Percentiles rank a stretch among this genome's conserved stretches.
phyloP scores from a whole-genome alignment of 148 eudicot species.

The Camellia granthamiana region DNA sequence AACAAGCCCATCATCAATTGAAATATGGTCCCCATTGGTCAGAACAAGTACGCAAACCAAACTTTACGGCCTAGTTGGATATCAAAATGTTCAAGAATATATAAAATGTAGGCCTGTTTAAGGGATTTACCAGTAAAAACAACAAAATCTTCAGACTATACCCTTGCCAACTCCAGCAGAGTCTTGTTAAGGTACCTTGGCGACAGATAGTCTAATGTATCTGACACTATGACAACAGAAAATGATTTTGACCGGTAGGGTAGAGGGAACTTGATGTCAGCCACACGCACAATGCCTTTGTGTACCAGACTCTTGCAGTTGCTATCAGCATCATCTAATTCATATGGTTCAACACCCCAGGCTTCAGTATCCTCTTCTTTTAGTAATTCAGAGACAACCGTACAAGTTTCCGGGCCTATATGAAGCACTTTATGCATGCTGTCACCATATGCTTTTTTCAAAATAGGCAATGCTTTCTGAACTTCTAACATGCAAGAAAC shows the following conservation, averaged over 20 bases:
- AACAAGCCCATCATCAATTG: background rate
- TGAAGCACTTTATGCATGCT: slow-evolving; percentile 85
- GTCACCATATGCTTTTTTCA: slow-evolving; percentile 82
- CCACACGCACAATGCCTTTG: slow-evolving; percentile 87
- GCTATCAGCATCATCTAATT: slow-evolving; percentile 72
- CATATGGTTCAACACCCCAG: slow-evolving; percentile 99
- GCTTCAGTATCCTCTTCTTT: slow-evolving; percentile 90
- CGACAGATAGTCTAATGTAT: slow-evolving; percentile 85
- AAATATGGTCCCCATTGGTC: background rate
- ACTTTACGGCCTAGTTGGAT: background rate
- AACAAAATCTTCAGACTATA: slow-evolving; percentile 71
- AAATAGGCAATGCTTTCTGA: slow-evolving; percentile 55
- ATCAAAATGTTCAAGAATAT: background rate
- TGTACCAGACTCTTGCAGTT: slow-evolving; percentile 77
- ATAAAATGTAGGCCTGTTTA: background rate
- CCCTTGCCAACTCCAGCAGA: slow-evolving; percentile 84
- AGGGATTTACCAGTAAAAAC: slow-evolving; percentile 67
- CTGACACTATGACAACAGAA: slow-evolving; percentile 81
- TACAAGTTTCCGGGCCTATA: slow-evolving; percentile 93
- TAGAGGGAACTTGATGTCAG: slow-evolving; percentile 92
- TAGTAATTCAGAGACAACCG: slow-evolving; percentile 65
- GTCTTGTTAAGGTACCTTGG: slow-evolving; percentile 93
- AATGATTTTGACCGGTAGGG: slow-evolving; percentile 82
- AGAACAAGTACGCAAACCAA: background rate
- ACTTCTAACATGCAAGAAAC: slow-evolving; percentile 70